phyloP scores from a whole-genome alignment of 768 basidiomycete genomes.

The Austroboletus festivus region DNA sequence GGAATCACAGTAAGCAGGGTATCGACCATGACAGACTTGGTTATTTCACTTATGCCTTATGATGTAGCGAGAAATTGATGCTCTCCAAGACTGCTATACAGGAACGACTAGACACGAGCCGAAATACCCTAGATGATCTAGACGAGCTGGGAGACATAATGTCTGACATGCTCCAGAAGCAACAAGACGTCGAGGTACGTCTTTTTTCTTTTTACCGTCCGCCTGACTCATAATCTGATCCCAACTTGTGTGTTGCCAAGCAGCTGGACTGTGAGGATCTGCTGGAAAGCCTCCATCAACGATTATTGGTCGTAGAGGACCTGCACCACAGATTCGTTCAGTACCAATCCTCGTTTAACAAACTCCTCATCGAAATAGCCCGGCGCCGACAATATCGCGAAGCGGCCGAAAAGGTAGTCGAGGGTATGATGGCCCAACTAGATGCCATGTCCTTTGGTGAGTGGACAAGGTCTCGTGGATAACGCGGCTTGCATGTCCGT shows the following conservation, averaged over 20 bases:
- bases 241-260: background rate
- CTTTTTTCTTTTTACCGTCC: background rate
- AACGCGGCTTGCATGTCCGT: background rate
- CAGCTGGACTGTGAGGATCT: slow-evolving; percentile 54
- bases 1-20: slow-evolving; percentile 48
- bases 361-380: slow-evolving; percentile 69
- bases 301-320: slow-evolving; percentile 58
- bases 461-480: slow-evolving; percentile 9
- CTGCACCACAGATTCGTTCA: slow-evolving; percentile 63
- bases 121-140: slow-evolving; percentile 55
- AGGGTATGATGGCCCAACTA: slow-evolving; percentile 62
- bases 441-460: slow-evolving; percentile 65
- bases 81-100: slow-evolving; percentile 42
- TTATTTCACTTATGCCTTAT: slow-evolving; percentile 2
- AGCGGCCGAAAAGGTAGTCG: slow-evolving; percentile 59
- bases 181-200: slow-evolving; percentile 65
- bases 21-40: background rate
- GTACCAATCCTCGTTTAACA: slow-evolving; percentile 72
- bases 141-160: slow-evolving; percentile 80
- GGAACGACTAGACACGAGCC: slow-evolving; percentile 49
- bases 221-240: background rate
- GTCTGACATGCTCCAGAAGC: slow-evolving; percentile 69
- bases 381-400: slow-evolving; percentile 67
- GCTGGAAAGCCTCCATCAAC: slow-evolving; percentile 54
- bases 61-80: slow-evolving; percentile 49